Evolutionary conservation across 78 protist species (phyloP).

Genomic region (Chrysochromulina tobinii): DNA sequence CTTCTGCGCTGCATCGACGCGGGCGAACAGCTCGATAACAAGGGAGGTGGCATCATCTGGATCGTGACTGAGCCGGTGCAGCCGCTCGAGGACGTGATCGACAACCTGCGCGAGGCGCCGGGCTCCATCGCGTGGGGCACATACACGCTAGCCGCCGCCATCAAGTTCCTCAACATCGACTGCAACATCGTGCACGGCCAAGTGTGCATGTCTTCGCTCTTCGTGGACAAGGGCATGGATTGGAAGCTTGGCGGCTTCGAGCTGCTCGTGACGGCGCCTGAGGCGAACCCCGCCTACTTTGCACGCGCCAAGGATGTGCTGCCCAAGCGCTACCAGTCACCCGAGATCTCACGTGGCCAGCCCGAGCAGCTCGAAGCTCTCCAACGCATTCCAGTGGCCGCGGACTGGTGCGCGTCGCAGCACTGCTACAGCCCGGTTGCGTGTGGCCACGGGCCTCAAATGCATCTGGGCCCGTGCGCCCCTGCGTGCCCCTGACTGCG

Average conservation of each 20-base stretch:
- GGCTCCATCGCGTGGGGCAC: neutral
- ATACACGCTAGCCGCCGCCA: neutral
- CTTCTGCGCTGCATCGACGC: neutral
- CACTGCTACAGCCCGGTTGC: too few species aligned
- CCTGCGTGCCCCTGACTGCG: too few species aligned
- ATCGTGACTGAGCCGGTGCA: constrained; percentile 42
- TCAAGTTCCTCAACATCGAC: constrained; percentile 1
- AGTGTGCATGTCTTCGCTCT: constrained; percentile 5
- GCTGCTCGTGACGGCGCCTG: neutral
- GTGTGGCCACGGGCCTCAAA: too few species aligned
- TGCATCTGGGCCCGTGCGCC: too few species aligned
- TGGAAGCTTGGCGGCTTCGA: constrained; percentile 59
- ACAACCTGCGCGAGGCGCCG: neutral
- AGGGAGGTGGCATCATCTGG: neutral
- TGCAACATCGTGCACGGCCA: constrained; percentile 8
- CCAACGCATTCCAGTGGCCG: neutral
- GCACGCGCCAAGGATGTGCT: neutral
- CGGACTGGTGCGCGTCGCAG: neutral
- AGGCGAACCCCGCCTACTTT: neutral
- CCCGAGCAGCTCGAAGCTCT: neutral
- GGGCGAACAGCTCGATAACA: neutral
- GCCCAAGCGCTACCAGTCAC: constrained; percentile 34
- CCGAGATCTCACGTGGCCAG: neutral
- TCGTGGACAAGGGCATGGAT: constrained; percentile 25
- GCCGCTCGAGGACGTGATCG: constrained; percentile 27